Conservation (phyloP, 2,329 filamentous ascomycete species). For the Calonectria pauciramosa region DNA sequence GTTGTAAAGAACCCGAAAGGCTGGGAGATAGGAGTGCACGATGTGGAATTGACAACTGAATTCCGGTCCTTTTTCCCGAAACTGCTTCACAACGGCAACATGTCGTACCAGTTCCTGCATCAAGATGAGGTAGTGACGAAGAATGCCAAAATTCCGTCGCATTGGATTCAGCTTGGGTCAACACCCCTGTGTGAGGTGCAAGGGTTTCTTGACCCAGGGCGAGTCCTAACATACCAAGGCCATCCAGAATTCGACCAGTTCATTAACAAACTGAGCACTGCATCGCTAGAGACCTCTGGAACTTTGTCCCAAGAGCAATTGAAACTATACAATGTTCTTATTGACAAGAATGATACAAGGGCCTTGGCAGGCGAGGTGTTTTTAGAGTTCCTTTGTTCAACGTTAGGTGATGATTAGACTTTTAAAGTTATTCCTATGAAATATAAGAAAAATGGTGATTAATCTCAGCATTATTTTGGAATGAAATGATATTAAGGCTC, state of each 20-base stretch:
- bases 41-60: background rate
- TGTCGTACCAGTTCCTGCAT: conserved; percentile 9
- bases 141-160: background rate
- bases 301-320: background rate
- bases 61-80: background rate
- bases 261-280: background rate
- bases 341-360: background rate
- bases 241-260: conserved; percentile 7
- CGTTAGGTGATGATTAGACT: background rate
- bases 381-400: background rate
- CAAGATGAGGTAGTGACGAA: background rate
- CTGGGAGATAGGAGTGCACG: conserved; percentile 7
- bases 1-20: background rate
- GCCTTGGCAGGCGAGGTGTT: background rate
- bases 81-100: background rate
- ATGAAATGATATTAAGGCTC: no score
- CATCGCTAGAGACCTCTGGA: background rate
- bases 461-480: no score
- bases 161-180: background rate
- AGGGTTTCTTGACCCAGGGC: background rate
- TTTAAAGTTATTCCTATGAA: background rate
- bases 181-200: background rate
- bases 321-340: background rate
- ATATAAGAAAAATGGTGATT: background rate
- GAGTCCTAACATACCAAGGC: background rate